These are phyloP conservation scores for Beta corolliflora DNA, from an alignment of 179 eudicot genomes.

Conservation along the genomic window DNA sequence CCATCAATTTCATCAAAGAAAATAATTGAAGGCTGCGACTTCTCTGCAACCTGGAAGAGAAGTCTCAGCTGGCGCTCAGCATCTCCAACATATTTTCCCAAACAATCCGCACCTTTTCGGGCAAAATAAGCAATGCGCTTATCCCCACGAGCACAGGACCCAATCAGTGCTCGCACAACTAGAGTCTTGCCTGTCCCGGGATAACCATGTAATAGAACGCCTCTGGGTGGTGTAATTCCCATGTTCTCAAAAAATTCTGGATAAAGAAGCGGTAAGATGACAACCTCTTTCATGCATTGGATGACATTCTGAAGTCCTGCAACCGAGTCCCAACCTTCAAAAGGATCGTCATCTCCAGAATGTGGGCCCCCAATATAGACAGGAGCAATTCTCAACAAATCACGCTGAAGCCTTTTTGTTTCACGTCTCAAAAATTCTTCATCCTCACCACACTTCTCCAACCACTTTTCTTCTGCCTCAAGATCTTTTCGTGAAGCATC, in stretches of 20 bases:
- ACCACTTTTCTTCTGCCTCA: conserved; percentile 95
- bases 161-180: conserved; percentile 85
- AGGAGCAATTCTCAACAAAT: conserved; percentile 85
- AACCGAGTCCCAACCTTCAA: conserved; percentile 95
- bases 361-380: conserved; percentile 84
- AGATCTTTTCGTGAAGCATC: conserved; percentile 85
- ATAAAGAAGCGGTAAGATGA: conserved; percentile 84
- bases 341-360: conserved; percentile 45
- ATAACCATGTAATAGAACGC: conserved; percentile 93
- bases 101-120: conserved; percentile 97
- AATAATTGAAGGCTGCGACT: conserved; percentile 91
- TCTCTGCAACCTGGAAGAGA: conserved; percentile 95
- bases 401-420: conserved; percentile 92
- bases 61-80: conserved; percentile 98
- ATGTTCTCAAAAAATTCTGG: conserved; percentile 80
- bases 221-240: conserved; percentile 96
- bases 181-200: conserved; percentile 98
- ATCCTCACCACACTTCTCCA: conserved; percentile 97
- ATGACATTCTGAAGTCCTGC: conserved; percentile 91
- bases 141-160: conserved; percentile 92
- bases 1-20: conserved; percentile 99
- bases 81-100: conserved; percentile 98
- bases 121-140: conserved; percentile 94
- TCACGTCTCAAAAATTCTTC: conserved; percentile 95
- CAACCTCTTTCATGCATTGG: conserved; percentile 92